These are phyloP conservation scores for Pythium monospermum DNA, from an alignment of 352 stramenopile species.

Conservation along the genomic window DNA sequence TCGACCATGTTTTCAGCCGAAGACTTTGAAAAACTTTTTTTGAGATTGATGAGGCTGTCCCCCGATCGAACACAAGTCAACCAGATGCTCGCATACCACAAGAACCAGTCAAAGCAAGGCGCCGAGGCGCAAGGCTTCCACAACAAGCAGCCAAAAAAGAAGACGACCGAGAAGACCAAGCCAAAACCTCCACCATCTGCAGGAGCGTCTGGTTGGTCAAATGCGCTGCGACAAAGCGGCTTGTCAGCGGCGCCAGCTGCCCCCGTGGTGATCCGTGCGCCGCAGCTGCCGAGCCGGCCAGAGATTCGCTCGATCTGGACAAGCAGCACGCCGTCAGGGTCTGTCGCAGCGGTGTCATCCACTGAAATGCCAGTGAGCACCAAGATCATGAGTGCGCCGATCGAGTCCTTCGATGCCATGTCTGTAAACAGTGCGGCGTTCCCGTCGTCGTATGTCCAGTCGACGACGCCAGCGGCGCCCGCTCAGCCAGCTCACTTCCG, in stretches of 20 bases:
- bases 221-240: conserved; percentile 66
- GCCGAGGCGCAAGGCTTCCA: conserved; percentile 38
- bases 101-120: conserved; percentile 36
- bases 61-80: conserved; percentile 62
- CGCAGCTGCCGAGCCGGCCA: conserved; percentile 13
- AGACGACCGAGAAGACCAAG: conserved; percentile 24
- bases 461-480: conserved; percentile 26
- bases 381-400: conserved; percentile 57
- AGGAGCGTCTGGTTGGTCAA: conserved; percentile 58
- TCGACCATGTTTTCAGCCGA: conserved; percentile 54
- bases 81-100: conserved; percentile 59
- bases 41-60: conserved; percentile 70
- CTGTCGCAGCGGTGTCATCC: conserved; percentile 15
- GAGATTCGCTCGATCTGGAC: conserved; percentile 18
- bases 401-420: conserved; percentile 46
- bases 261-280: conserved; percentile 17
- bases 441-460: conserved; percentile 35
- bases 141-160: conserved; percentile 33
- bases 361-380: conserved; percentile 32
- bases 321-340: conserved; percentile 6
- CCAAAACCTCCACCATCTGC: conserved; percentile 31
- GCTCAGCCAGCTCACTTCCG: conserved; percentile 32
- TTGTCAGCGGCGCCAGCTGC: conserved; percentile 18
- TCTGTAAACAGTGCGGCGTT: conserved; percentile 23
- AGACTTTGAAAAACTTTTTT: conserved; percentile 66